A percentile compares a stretch with the other conserved stretches of the same genome.
Evolutionary conservation across 441 rosid species (phyloP).

Genomic region (Populus tomentosa): DNA sequence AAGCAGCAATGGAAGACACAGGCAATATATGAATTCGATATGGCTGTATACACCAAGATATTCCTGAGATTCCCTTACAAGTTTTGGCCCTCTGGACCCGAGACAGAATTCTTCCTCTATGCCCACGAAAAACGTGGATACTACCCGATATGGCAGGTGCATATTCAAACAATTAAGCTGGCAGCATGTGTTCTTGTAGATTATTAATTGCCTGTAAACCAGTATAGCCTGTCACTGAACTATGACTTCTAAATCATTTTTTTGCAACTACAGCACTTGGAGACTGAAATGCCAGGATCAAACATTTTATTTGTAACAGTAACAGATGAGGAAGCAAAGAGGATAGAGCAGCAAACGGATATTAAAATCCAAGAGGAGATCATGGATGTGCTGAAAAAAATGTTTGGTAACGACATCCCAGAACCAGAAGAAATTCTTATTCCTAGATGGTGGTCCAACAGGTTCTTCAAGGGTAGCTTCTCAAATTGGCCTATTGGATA

Average conservation of each 20-base stretch:
- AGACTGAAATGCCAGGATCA: constrained; percentile 22
- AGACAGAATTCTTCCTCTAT: constrained; percentile 29
- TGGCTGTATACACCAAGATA: constrained; percentile 29
- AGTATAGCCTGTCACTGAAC: background rate
- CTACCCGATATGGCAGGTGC: constrained; percentile 30
- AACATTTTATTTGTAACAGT: too few relatives aligned
- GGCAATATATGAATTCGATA: constrained; percentile 20
- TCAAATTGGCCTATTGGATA: constrained; percentile 19
- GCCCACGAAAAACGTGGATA: constrained; percentile 27
- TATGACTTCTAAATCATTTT: background rate
- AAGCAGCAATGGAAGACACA: constrained; percentile 23
- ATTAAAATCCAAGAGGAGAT: constrained; percentile 16
- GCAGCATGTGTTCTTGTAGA: background rate
- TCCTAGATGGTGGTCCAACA: constrained; percentile 25
- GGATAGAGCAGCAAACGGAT: constrained; percentile 23
- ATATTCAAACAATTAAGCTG: background rate
- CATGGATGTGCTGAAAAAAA: constrained; percentile 18
- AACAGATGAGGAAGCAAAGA: constrained; percentile 24
- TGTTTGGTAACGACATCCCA: constrained; percentile 24
- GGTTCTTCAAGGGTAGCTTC: constrained; percentile 24
- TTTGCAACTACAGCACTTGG: constrained; percentile 22
- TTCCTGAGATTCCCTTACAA: constrained; percentile 26
- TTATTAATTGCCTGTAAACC: background rate
- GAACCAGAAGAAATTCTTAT: constrained; percentile 22
- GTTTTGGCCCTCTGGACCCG: constrained; percentile 27